phyloP scores from a whole-genome alignment of 2,329 filamentous ascomycete species.

The Verticillium tricorpus region DNA sequence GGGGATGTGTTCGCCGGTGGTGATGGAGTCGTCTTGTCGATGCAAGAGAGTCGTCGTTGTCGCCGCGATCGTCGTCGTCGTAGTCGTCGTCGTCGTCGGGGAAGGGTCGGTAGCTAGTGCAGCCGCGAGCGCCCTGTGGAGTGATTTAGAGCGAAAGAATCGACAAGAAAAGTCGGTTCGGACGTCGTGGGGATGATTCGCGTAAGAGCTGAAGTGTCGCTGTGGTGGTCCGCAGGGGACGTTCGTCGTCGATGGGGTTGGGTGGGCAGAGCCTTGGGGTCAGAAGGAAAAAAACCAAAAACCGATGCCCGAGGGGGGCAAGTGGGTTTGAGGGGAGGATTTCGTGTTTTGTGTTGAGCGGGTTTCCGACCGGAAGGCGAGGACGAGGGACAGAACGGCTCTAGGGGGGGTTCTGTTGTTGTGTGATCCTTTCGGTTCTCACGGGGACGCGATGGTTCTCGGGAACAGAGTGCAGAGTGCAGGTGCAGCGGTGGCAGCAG shows the following conservation, averaged over 20 bases:
- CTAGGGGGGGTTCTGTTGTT: background rate
- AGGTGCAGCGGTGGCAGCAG: background rate
- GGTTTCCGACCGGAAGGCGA: conserved; percentile 11
- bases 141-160: background rate
- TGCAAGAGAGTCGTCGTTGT: conserved; percentile 9
- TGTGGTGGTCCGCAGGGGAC: background rate
- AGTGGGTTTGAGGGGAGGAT: conserved; percentile 1
- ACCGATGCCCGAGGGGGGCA: background rate
- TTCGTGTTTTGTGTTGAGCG: conserved; percentile 17
- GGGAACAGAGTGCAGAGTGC: background rate
- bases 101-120: background rate
- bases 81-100: background rate
- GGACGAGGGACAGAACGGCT: background rate
- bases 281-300: background rate
- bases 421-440: background rate
- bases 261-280: background rate
- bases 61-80: conserved; percentile 4
- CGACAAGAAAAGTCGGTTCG: background rate
- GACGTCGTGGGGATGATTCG: background rate
- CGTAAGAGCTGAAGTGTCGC: background rate
- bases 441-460: background rate
- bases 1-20: conserved; percentile 12
- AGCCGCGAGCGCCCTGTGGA: background rate
- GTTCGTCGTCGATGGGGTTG: background rate
- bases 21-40: conserved; percentile 7